A percentile compares a stretch with the other conserved stretches of the same genome.
Conservation (phyloP, 768 basidiomycete genomes). For the Mycena kentingensis region DNA sequence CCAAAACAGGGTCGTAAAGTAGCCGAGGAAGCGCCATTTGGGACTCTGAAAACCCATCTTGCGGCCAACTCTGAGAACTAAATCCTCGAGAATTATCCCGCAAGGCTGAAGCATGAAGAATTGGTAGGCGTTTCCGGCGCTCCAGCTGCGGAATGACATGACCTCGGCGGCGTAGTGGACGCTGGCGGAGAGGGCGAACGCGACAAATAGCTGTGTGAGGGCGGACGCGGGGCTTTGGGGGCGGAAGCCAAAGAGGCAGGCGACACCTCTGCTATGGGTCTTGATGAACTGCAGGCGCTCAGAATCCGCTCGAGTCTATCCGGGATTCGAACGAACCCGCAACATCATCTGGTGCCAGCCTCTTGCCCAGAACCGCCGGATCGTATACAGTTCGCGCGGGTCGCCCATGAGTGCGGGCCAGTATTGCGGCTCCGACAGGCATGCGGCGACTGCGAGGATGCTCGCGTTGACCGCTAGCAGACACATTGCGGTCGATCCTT, state of each 20-base stretch:
- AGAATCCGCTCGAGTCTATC: neutral
- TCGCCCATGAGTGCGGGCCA: constrained; percentile 43
- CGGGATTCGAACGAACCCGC: neutral
- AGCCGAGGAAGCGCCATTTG: neutral
- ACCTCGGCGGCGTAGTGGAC: constrained; percentile 37
- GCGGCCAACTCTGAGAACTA: neutral
- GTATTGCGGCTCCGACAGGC: constrained; percentile 32
- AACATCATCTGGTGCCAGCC: constrained; percentile 23
- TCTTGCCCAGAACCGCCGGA: constrained; percentile 46
- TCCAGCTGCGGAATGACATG: constrained; percentile 17
- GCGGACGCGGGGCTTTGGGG: constrained; percentile 28
- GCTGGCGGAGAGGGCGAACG: constrained; percentile 36
- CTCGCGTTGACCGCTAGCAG: constrained; percentile 19
- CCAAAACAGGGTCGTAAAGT: constrained; percentile 4
- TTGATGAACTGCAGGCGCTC: constrained; percentile 27
- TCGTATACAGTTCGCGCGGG: constrained; percentile 35
- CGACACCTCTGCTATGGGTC: constrained; percentile 28
- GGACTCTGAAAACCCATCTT: neutral
- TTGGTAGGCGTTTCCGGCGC: neutral
- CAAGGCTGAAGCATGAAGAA: constrained; percentile 10
- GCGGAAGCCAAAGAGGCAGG: constrained; percentile 27
- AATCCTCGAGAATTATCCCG: constrained; percentile 7
- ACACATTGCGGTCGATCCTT: constrained; percentile 6
- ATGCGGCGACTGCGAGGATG: constrained; percentile 26
- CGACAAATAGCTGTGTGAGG: constrained; percentile 35